Evolutionary conservation across 768 basidiomycete species (phyloP).

Genomic region (Dictyophora rubrovolvata): DNA sequence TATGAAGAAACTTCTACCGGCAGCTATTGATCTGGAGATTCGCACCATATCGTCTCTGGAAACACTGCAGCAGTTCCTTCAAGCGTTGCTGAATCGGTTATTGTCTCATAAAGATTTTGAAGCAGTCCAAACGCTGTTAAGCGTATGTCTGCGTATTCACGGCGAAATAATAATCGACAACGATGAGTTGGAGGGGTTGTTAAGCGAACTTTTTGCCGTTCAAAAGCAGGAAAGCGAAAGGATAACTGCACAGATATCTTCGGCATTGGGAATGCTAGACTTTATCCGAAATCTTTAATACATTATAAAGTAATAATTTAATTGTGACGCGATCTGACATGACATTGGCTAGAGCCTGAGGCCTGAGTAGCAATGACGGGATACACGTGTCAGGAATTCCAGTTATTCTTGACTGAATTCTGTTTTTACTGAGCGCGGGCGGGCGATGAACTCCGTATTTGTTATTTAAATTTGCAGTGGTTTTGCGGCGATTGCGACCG

Average conservation of each 20-base stretch:
- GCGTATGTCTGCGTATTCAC: constrained; percentile 76
- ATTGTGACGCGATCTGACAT: neutral
- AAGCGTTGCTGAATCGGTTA: constrained; percentile 63
- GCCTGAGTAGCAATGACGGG: too few species aligned
- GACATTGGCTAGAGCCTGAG: neutral
- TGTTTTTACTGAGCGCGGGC: too few species aligned
- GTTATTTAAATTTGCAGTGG: too few species aligned
- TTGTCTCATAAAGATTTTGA: constrained; percentile 84
- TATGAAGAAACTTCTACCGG: constrained; percentile 79
- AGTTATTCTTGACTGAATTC: too few species aligned
- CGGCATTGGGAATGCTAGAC: constrained; percentile 62
- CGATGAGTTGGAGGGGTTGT: constrained; percentile 43
- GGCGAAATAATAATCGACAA: constrained; percentile 71
- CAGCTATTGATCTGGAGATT: constrained; percentile 84
- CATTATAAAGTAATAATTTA: neutral
- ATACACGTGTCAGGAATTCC: too few species aligned
- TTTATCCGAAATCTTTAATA: constrained; percentile 65
- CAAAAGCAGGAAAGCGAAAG: constrained; percentile 73
- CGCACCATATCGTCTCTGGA: constrained; percentile 63
- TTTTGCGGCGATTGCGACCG: too few species aligned
- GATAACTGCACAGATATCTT: constrained; percentile 63
- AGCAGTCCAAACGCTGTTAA: constrained; percentile 81
- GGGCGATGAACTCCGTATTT: too few species aligned
- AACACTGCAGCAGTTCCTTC: constrained; percentile 57
- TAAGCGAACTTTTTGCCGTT: constrained; percentile 50